Conservation (phyloP, 2,329 filamentous ascomycete genomes). For the Leptographium procerum region DNA sequence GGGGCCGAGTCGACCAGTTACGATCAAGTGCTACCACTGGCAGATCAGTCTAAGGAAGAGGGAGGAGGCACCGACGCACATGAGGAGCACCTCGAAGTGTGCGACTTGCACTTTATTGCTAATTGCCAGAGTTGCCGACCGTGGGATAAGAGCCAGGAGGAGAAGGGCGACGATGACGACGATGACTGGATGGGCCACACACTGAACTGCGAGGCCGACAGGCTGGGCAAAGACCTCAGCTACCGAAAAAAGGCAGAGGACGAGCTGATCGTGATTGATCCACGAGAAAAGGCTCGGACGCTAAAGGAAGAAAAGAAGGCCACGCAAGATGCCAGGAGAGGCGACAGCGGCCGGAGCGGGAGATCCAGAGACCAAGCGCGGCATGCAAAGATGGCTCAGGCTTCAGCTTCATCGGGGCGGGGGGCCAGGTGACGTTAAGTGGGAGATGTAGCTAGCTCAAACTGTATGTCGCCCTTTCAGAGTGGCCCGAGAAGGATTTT, state of each 20-base stretch:
- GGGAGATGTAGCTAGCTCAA: neutral
- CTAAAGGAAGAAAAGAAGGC: constrained; percentile 54
- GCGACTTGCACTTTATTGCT: constrained; percentile 91
- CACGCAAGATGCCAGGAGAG: constrained; percentile 29
- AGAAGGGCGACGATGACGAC: constrained; percentile 15
- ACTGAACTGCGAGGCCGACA: constrained; percentile 79
- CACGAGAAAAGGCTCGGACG: constrained; percentile 66
- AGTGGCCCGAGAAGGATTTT: neutral
- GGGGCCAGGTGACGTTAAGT: constrained; percentile 33
- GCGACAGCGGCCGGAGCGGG: constrained; percentile 27
- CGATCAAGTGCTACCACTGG: constrained; percentile 4
- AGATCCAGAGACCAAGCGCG: constrained; percentile 46
- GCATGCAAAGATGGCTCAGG: constrained; percentile 44
- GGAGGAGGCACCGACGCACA: neutral
- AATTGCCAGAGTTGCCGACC: constrained; percentile 85
- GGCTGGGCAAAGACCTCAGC: constrained; percentile 78
- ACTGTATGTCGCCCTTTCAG: neutral
- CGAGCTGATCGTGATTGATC: constrained; percentile 86
- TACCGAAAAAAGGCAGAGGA: constrained; percentile 89
- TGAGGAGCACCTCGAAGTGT: constrained; percentile 45
- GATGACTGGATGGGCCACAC: constrained; percentile 77
- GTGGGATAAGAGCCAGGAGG: constrained; percentile 58
- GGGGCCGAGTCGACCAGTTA: constrained; percentile 30
- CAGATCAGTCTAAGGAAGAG: constrained; percentile 11
- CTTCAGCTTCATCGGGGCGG: constrained; percentile 42